Conservation (phyloP, 2,329 filamentous ascomycete genomes). For the Atkinsonella hypoxylon region DNA sequence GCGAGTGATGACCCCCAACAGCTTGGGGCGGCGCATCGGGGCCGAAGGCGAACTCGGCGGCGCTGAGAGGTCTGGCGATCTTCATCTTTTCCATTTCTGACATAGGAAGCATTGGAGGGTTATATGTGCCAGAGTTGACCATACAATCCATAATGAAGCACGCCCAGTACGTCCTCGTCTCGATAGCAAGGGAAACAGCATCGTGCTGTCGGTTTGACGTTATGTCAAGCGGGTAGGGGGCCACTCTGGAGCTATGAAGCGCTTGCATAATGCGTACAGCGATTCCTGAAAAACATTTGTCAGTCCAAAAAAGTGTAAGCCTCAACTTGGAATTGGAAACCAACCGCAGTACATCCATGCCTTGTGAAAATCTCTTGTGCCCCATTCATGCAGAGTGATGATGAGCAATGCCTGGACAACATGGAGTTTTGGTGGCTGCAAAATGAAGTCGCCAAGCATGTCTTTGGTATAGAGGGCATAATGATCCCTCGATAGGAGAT, state of each 20-base stretch:
- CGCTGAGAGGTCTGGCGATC: constrained; percentile 18
- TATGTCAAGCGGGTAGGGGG: constrained; percentile 17
- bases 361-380: constrained; percentile 27
- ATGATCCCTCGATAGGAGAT: constrained; percentile 19
- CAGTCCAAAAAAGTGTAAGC: neutral
- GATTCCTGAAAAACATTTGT: constrained; percentile 15
- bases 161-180: constrained; percentile 31
- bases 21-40: constrained; percentile 11
- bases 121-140: constrained; percentile 29
- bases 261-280: constrained; percentile 28
- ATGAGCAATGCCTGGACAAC: constrained; percentile 28
- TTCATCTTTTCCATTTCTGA: constrained; percentile 22
- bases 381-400: constrained; percentile 30
- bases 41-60: constrained; percentile 28
- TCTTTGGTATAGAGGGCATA: constrained; percentile 20
- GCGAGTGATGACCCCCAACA: constrained; percentile 2
- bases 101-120: constrained; percentile 24
- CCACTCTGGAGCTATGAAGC: constrained; percentile 18
- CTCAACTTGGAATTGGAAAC: neutral
- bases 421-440: constrained; percentile 19
- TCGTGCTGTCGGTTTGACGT: constrained; percentile 11
- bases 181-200: constrained; percentile 16
- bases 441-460: constrained; percentile 15
- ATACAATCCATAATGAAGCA: constrained; percentile 34
- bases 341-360: constrained; percentile 30